Evolutionary conservation across 305 asterid species (phyloP), one percentile per base, ranked within the genome.

Genomic region (Nicotiana rustica): DNA sequence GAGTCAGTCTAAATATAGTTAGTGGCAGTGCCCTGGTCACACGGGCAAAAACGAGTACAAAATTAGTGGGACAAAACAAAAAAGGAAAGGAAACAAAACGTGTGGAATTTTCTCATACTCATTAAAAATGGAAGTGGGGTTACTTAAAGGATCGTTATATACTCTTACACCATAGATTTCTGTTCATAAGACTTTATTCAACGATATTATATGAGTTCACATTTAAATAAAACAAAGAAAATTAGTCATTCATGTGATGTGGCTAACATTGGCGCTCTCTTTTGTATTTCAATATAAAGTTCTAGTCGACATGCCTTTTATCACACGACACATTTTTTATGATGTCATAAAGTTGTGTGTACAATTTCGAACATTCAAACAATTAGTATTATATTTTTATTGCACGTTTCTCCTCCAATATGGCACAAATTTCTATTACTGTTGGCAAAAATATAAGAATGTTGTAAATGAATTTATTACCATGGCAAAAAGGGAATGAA

Each of bases 91-190:
- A 73, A 47, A 10, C 79, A 49, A 73, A 75, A 75, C 79, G 79
- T 75, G 79, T 75, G 79, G 79, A 75, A 75, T 75, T 75, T 75
- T 75, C 14, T 71, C 38, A 47, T 71, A 71, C 15, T 52, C 17
- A 49, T 21, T 73, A 49, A 49, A 15, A 49, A 75, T 25, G 25
- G 15, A 75, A 49, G 62, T 14, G 62, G 79, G 79, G 25, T 47
- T 73, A 25, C 64, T 73, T 73, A 13, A 75, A 52, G 79, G 31
- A 25, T 25, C 65, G 31, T 13, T 52, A 52, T 3, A 52, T 52
- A 52, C 59, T 13, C 59, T 75, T 75, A 75, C 47, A 52, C 79
- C 65, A 52, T 52, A 52, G 59, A 52, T 1, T 14, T 7, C 61
- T 1, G 64, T 52, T 75, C 65, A 25, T 49, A 25, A 47, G 0